Evolutionary conservation across 2,329 filamentous ascomycete genomes (phyloP), one percentile per base, ranked within the genome.

Genomic region (Chaetomium olivaceum): DNA sequence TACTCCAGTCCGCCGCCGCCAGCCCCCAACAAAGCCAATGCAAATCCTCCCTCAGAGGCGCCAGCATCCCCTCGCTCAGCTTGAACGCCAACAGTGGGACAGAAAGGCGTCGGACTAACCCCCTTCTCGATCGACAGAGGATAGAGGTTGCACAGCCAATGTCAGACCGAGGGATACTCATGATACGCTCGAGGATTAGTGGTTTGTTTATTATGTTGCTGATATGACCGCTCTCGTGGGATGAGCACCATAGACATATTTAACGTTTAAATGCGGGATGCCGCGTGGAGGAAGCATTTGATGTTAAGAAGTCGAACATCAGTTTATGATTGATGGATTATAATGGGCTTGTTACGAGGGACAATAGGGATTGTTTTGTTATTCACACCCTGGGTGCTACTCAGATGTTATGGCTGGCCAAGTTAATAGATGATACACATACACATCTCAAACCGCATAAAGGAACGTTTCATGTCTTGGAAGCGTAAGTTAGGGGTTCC

Each of bases 1-100:
- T 73, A 73, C 60, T 62, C 67, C 29, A 48, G 29, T 16, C 27
- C 63, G 8, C 8, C 31, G 58, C 16, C 27, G 3, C 7, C 7
- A 6, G 27, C 19, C 12, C 16, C 16, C 16, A 19, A 27, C 33
- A 48, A 63, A 5, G 12, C 12, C 29, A 63, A 52, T 12, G 43
- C n/a, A 23, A 46, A 31, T 14, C 21, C 12, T 6, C 29, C 33
- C 21, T 31, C 50, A 2, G 21, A 46, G 16, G 50, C 59, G 11
- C 6, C 33, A 4, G 11, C 27, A 14, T 23, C 29, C 31, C 33
- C 33, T 6, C 43, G 59, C 33, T 6, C 21, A n/a, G 3, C 31
- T 4, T n/a, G 14, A 29, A n/a, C 27, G 43, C 36, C 27, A 19
- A 8, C 16, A 54, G 29, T 51, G 12, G 36, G 4, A n/a, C 29